Base-by-base conservation (phyloP, 352 stramenopile species). In the Phytophthora fragariae region DNA sequence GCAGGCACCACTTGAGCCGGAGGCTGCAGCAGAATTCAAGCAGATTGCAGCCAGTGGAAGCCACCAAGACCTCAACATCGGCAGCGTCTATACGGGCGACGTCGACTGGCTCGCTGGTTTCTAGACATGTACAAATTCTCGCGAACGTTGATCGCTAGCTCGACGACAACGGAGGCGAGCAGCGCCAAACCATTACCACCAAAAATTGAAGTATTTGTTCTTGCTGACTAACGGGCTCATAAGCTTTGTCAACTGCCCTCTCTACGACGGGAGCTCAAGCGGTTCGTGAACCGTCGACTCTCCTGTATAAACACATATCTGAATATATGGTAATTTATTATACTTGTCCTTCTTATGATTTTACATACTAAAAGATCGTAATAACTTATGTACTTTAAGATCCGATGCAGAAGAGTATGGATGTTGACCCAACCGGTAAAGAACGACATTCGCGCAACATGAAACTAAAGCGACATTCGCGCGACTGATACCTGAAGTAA, bases 31-130 rank as follows among this genome's bases (percentile, higher is more conserved):
- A 10, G 84, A 91, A 59, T 97, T 93, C 68, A 88, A 91, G 57
- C 84, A 94, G 44, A 89, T 97, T 50, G 82, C 81, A 46, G 77
- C 83, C 6, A 82, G 77, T 59, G 70, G 71, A 61, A 82, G 70
- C 21, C 73, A 79, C 12, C 68, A 88, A 41, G 78, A 86, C 33
- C 55, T 95, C 57, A 91, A 94, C 75, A 92, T 97, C 39, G 90
- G 87, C 64, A 75, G 79, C 29, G 64, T 80, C 68, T 97, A 95
- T 59, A 81, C 80, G 11, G 87, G 88, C 31, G 86, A 97, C 53
- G 76, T 73, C 39, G 84, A 91, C 64, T 97, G 88, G 88, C 81
- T 97, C 33, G 81, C 76, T 52, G 86, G 88, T 31, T 96, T 96
- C 60, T 82, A 82, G 68, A 77, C 64, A 65, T 79, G 68, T 77